Evolutionary conservation across 1,139 yeast species (phyloP).

Genomic region (Yamadazyma membranifaciens): DNA sequence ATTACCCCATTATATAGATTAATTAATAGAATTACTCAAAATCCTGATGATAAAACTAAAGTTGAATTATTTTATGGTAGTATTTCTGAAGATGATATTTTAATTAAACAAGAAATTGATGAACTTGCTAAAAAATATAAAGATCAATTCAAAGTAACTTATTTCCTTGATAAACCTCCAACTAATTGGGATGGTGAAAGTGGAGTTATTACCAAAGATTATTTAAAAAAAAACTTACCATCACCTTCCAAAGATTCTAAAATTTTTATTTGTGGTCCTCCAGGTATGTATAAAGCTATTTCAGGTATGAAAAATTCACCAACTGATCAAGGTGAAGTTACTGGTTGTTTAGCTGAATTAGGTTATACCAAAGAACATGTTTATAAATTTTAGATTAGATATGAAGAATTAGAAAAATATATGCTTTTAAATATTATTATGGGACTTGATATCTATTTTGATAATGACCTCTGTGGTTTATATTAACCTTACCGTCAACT

Average conservation of each 20-base stretch:
- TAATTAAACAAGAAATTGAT: conserved; percentile 78
- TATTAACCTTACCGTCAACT: too few relatives aligned
- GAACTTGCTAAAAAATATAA: conserved; percentile 56
- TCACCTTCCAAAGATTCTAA: conserved; percentile 61
- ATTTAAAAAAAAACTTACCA: conserved; percentile 67
- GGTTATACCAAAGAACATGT: conserved; percentile 88
- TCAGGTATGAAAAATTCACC: conserved; percentile 88
- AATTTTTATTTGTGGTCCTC: conserved; percentile 92
- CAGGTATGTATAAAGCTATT: conserved; percentile 41
- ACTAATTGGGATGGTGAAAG: conserved; percentile 75
- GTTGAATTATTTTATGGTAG: conserved; percentile 76
- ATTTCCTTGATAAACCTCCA: conserved; percentile 65
- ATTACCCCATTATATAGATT: conserved; percentile 94
- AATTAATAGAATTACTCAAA: conserved; percentile 70
- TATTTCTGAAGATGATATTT: conserved; percentile 72
- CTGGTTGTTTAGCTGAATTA: conserved; percentile 83
- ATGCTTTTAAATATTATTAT: too few relatives aligned
- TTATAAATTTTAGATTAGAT: conserved; percentile 65
- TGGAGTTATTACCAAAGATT: conserved; percentile 81
- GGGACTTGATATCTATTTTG: too few relatives aligned
- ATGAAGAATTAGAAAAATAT: not conserved
- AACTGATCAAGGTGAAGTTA: conserved; percentile 90
- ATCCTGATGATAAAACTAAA: conserved; percentile 76
- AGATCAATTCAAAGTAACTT: conserved; percentile 68
- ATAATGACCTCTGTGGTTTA: too few relatives aligned